A percentile compares a stretch with the other conserved stretches of the same genome.
Conservation (phyloP, 805 yeast species). For the Wickerhamomyces bisporus region DNA sequence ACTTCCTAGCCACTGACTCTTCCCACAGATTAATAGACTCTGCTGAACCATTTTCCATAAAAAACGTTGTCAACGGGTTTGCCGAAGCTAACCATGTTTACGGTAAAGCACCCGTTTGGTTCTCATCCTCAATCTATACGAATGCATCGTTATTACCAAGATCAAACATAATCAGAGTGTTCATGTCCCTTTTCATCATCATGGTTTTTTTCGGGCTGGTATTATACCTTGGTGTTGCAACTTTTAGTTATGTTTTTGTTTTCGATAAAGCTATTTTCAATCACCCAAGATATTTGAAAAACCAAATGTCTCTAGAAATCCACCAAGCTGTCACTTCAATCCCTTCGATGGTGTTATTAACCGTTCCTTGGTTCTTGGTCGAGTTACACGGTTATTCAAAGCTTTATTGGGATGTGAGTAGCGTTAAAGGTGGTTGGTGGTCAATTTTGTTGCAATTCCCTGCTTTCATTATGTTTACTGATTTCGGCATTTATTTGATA, state of each 20-base stretch:
- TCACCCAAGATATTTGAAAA: slow-evolving; percentile 93
- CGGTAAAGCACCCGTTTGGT: slow-evolving; percentile 56
- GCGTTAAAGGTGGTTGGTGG: slow-evolving; percentile 62
- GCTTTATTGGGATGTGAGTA: slow-evolving; percentile 62
- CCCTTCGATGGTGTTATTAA: slow-evolving; percentile 82
- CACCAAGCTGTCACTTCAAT: slow-evolving; percentile 73
- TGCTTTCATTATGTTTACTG: slow-evolving; percentile 85
- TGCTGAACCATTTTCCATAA: slow-evolving; percentile 3
- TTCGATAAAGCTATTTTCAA: slow-evolving; percentile 88
- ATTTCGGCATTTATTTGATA: slow-evolving; percentile 83
- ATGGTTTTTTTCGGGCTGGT: slow-evolving; percentile 83
- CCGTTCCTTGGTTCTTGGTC: slow-evolving; percentile 84
- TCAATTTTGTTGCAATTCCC: slow-evolving; percentile 67
- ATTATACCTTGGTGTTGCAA: slow-evolving; percentile 72
- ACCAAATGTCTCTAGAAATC: slow-evolving; percentile 85
- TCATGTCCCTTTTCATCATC: slow-evolving; percentile 56
- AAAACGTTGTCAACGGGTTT: slow-evolving; percentile 16
- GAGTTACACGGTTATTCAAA: slow-evolving; percentile 82
- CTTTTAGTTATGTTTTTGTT: slow-evolving; percentile 67
- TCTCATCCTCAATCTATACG: slow-evolving; percentile 52
- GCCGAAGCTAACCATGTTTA: slow-evolving; percentile 39
- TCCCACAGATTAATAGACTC: slow-evolving; percentile 9
- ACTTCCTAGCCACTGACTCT: slow-evolving; percentile 14
- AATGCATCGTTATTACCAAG: slow-evolving; percentile 68
- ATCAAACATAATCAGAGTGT: slow-evolving; percentile 67